A percentile compares a stretch with the other conserved stretches of the same genome.
Evolutionary conservation across 768 basidiomycete species (phyloP).

Genomic region (Gymnopilus junonius): DNA sequence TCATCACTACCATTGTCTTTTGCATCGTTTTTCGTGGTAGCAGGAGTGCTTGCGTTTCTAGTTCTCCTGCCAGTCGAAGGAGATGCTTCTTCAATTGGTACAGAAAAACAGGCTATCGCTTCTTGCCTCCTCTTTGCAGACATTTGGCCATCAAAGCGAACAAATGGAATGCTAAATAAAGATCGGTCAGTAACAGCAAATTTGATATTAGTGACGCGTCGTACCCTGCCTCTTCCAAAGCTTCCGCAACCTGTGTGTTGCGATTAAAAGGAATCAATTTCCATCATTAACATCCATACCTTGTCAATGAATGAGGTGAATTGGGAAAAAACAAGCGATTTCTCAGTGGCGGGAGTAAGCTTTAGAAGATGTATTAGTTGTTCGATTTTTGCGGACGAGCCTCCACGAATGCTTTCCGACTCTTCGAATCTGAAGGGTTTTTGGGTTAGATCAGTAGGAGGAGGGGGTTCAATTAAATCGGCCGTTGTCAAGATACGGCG

Average conservation of each 20-base stretch:
- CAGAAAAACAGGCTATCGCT: slow-evolving; percentile 71
- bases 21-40: slow-evolving; percentile 10
- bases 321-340: slow-evolving; percentile 89
- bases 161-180: slow-evolving; percentile 63
- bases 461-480: slow-evolving; percentile 65
- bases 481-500: slow-evolving; percentile 60
- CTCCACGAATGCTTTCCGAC: slow-evolving; percentile 43
- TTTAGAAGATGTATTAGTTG: slow-evolving; percentile 76
- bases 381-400: slow-evolving; percentile 85
- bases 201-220: slow-evolving; percentile 13
- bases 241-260: slow-evolving; percentile 66
- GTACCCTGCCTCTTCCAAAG: slow-evolving; percentile 67
- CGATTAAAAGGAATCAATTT: background rate
- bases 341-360: slow-evolving; percentile 70
- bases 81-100: slow-evolving; percentile 53
- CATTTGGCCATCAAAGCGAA: slow-evolving; percentile 87
- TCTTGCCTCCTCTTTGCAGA: slow-evolving; percentile 81
- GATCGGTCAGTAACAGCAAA: slow-evolving; percentile 1
- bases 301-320: slow-evolving; percentile 88
- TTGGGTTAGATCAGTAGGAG: slow-evolving; percentile 74
- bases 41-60: background rate
- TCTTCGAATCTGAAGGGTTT: slow-evolving; percentile 45
- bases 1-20: slow-evolving; percentile 34
- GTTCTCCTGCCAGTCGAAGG: slow-evolving; percentile 8
- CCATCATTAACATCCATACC: slow-evolving; percentile 37